phyloP scores from a whole-genome alignment of 352 stramenopile species.

The Globisporangium nodosum region DNA sequence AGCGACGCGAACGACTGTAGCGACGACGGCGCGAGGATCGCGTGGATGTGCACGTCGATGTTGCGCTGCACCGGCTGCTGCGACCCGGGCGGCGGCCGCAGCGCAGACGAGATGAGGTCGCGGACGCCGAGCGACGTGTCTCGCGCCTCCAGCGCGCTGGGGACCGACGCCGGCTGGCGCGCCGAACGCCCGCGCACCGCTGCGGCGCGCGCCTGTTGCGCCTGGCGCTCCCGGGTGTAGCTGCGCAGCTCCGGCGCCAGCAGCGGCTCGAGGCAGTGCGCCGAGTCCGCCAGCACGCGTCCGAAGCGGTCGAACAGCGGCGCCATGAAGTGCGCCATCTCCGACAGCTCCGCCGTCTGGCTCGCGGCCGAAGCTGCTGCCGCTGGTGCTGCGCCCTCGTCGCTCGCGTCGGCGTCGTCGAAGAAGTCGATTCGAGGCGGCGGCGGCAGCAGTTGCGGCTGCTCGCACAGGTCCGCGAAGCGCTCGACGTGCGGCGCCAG shows the following conservation, averaged over 20 bases:
- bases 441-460: background rate
- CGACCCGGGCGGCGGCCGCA: constrained; percentile 18
- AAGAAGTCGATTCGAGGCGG: background rate
- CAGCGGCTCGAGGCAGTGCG: constrained; percentile 51
- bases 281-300: constrained; percentile 64
- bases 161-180: background rate
- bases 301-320: constrained; percentile 82
- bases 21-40: constrained; percentile 73
- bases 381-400: background rate
- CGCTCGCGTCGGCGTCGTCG: background rate
- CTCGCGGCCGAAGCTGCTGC: background rate
- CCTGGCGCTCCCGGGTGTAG: constrained; percentile 27
- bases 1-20: constrained; percentile 58
- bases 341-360: constrained; percentile 31
- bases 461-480: constrained; percentile 56
- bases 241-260: constrained; percentile 42
- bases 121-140: constrained; percentile 53
- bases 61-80: constrained; percentile 37
- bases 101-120: constrained; percentile 53
- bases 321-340: constrained; percentile 62
- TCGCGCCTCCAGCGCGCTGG: constrained; percentile 22
- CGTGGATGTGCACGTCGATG: constrained; percentile 87
- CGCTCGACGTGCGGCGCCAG: constrained; percentile 68
- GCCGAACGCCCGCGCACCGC: constrained; percentile 1
- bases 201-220: constrained; percentile 19